Evolutionary conservation across 78 protist genomes (phyloP), one percentile per base, ranked within the genome.

Genomic region (Ministeria vibrans): DNA sequence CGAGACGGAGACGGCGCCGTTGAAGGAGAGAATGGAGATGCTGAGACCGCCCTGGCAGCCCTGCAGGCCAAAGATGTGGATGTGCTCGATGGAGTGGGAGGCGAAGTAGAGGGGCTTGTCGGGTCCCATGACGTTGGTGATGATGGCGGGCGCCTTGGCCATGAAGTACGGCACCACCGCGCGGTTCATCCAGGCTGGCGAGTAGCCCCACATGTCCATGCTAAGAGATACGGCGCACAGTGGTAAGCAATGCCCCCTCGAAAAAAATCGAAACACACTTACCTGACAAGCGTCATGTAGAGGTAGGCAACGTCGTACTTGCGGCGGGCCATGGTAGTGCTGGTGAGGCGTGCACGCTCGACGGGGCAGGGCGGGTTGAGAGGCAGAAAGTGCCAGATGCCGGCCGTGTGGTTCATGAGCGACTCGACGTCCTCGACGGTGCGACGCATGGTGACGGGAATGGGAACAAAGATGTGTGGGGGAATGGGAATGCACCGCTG

Each of bases 61-160:
- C 71, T 63, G 71, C 43, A 63, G 71, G 71, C 71, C 71, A 11
- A 63, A 63, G 13, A 63, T 63, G 71, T 63, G 71, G 4, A 63
- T 63, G 3, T 63, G 43, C 42, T 32, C 7, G 41, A 63, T 63
- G 42, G 34, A 6, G 43, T 32, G 43, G 34, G 43, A 34, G 32
- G 9, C 71, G 42, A 63, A 41, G 41, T 6, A 25, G 39, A 63
- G 71, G 22, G 23, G 42, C 1, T 23, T 25, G 4, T 63, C 43
- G 43, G 71, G 71, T 2, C 71, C 71, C 6, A 41, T 11, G 43
- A 63, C 71, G 71, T 63, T 63, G 20, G 71, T 63, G 32, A 63
- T 25, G 41, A 63, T 63, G 32, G 71, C 6, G 20, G 23, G 43
- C 43, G 71, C 34, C 71, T 63, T 63, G 71, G 9, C 71, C 32